A percentile compares a stretch with the other conserved stretches of the same genome.
Evolutionary conservation across 2,329 filamentous ascomycete genomes (phyloP).

Genomic region (Onygenales sp.): DNA sequence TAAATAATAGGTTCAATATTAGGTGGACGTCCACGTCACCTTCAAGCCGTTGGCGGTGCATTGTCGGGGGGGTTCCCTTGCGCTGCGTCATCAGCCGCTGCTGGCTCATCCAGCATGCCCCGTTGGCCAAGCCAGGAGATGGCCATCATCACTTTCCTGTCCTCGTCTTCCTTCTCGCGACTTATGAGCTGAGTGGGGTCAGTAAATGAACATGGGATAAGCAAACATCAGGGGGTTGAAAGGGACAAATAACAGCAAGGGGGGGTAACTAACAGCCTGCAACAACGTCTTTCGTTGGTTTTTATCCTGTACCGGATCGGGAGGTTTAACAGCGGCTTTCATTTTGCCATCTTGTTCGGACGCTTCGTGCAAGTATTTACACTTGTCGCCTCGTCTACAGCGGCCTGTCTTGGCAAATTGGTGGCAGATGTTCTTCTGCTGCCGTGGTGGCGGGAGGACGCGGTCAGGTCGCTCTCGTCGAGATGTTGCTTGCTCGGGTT

Average conservation of each 20-base stretch:
- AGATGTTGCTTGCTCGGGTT: constrained; percentile 34
- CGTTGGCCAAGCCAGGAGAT: constrained; percentile 34
- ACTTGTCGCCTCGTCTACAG: constrained; percentile 33
- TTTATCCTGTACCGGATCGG: constrained; percentile 16
- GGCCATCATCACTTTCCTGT: constrained; percentile 31
- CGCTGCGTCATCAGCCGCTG: constrained; percentile 5
- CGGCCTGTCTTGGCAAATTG: constrained; percentile 32
- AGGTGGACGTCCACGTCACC: constrained; percentile 3
- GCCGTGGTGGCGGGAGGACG: constrained; percentile 29
- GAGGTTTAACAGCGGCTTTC: constrained; percentile 8
- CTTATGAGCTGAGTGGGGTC: constrained; percentile 26
- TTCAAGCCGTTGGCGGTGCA: not conserved
- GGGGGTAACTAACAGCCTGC: constrained; percentile 28
- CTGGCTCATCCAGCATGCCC: constrained; percentile 26
- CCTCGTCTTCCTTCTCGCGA: constrained; percentile 33
- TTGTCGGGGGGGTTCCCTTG: not conserved
- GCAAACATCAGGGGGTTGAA: not conserved
- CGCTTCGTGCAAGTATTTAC: constrained; percentile 33
- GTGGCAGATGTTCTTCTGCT: constrained; percentile 23
- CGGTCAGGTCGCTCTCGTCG: constrained; percentile 31
- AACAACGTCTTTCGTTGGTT: constrained; percentile 31
- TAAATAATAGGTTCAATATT: too few species aligned
- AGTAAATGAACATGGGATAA: constrained; percentile 5
- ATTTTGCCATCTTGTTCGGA: constrained; percentile 17
- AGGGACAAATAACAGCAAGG: not conserved